Evolutionary conservation across 345 rosid species (phyloP).

Genomic region (Dimocarpus longan): DNA sequence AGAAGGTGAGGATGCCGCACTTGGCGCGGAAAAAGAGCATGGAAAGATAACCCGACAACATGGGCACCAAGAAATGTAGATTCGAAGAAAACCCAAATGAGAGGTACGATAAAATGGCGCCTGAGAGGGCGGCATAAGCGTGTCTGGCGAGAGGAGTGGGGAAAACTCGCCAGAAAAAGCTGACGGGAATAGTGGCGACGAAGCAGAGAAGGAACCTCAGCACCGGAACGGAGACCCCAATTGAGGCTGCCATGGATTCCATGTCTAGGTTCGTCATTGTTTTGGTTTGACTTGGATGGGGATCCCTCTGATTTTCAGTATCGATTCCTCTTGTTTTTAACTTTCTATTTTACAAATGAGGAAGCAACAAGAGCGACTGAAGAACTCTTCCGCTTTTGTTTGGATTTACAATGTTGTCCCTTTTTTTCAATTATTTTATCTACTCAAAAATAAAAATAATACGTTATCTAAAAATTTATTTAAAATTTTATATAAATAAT

Average conservation of each 20-base stretch:
- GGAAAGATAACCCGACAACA: constrained; percentile 71
- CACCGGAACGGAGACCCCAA: constrained; percentile 89
- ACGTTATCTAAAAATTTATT: too few species aligned
- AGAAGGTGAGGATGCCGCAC: constrained; percentile 74
- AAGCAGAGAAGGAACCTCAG: constrained; percentile 84
- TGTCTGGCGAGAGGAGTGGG: constrained; percentile 70
- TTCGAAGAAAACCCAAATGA: constrained; percentile 89
- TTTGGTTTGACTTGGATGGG: background rate
- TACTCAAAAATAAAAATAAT: too few species aligned
- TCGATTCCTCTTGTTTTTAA: background rate
- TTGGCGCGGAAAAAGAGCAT: constrained; percentile 68
- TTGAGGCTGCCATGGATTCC: constrained; percentile 68
- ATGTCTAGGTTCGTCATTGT: constrained; percentile 51
- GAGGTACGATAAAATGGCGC: constrained; percentile 71
- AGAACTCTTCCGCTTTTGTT: too few species aligned
- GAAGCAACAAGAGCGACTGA: too few species aligned
- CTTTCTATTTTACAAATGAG: too few species aligned
- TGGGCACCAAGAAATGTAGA: constrained; percentile 88
- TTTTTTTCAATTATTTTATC: too few species aligned
- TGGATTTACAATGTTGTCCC: too few species aligned
- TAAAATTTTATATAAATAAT: too few species aligned
- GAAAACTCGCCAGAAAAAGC: constrained; percentile 61
- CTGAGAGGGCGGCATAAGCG: constrained; percentile 65
- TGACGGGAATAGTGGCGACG: constrained; percentile 80
- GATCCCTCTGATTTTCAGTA: constrained; percentile 3